Percentiles rank a stretch among this genome's conserved stretches.
phyloP scores from a whole-genome alignment of 2,329 filamentous ascomycete species.

The Clarireedia homoeocarpa region DNA sequence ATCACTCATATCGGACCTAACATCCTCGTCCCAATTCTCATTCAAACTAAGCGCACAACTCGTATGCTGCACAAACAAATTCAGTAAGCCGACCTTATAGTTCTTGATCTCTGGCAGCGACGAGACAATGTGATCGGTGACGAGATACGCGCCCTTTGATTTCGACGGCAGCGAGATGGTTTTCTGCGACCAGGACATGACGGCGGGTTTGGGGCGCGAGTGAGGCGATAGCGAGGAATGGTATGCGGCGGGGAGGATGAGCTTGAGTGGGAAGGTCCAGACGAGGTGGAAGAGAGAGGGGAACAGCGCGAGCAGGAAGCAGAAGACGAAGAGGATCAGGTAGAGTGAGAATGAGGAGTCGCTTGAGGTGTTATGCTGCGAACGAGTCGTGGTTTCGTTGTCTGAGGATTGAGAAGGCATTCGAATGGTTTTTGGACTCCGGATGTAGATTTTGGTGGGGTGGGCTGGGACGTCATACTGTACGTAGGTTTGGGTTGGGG shows the following conservation, averaged over 20 bases:
- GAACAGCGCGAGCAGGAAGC: constrained; percentile 45
- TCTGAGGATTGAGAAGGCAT: constrained; percentile 14
- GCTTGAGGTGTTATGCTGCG: constrained; percentile 9
- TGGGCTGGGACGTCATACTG: constrained; percentile 4
- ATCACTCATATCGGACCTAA: constrained; percentile 85
- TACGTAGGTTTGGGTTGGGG: no score
- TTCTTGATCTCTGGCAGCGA: constrained; percentile 70
- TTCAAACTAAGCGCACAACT: constrained; percentile 85
- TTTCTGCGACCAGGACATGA: constrained; percentile 76
- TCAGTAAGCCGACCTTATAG: constrained; percentile 80
- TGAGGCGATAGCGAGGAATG: constrained; percentile 35
- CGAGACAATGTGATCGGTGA: constrained; percentile 67
- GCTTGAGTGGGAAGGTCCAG: constrained; percentile 40
- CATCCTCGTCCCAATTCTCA: constrained; percentile 82
- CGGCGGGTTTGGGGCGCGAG: constrained; percentile 17
- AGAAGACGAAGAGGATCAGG: constrained; percentile 39
- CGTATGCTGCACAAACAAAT: constrained; percentile 94
- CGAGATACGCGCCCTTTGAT: constrained; percentile 78
- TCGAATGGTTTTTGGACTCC: constrained; percentile 3
- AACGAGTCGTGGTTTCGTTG: constrained; percentile 9
- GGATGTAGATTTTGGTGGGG: constrained; percentile 8
- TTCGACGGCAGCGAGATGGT: constrained; percentile 69
- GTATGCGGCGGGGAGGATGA: constrained; percentile 27
- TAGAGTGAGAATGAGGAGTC: constrained; percentile 22
- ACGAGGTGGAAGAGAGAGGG: constrained; percentile 45